Evolutionary conservation across 2,329 filamentous ascomycete genomes (phyloP), one percentile per base, ranked within the genome.

Genomic region (Blastomyces gilchristii): DNA sequence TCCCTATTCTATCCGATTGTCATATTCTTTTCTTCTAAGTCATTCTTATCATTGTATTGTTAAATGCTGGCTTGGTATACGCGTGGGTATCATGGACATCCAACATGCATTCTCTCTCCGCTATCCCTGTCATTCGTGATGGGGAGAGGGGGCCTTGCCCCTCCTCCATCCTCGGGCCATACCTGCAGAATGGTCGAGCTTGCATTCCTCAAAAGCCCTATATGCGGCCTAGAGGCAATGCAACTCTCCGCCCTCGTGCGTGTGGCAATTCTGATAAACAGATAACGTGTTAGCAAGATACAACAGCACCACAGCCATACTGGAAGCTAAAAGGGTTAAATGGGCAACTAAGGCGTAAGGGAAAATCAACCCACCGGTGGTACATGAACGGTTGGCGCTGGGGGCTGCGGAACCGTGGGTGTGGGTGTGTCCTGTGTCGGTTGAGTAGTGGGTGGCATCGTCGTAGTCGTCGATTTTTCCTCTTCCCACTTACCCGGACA

Each of bases 401-500:
- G 59, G 31, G 28, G 56, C 53, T 37, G 59, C 45, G 16, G 64
- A n/a, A 34, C 45, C 4, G 39, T 43, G 14, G 39, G 39, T 31
- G 39, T 43, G 14, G 39, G 39, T 16, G 39, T 43, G 9, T 11
- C 39, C 39, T 43, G 8, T 5, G 39, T 43, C 39, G 39, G 39
- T 16, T 43, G 39, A 43, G 39, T 16, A 6, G 39, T 5, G 11
- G 39, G 39, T 3, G 39, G 39, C 14, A 14, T 43, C 43, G 49
- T 65, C 39, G 47, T 58, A 28, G 37, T 47, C n/a, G 63, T 50
- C 34, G 67, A 56, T 49, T 67, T 31, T 53, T 62, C 59, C 1
- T 66, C 54, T 12, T 62, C 49, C 8, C 64, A 41, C 22, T 37
- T 9, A 28, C 85, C 85, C 0, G 81, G 71, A 71, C 86, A 89